A percentile compares a stretch with the other conserved stretches of the same genome.
Evolutionary conservation across 2,329 filamentous ascomycete species (phyloP).

Genomic region (Diaporthe nobilis): DNA sequence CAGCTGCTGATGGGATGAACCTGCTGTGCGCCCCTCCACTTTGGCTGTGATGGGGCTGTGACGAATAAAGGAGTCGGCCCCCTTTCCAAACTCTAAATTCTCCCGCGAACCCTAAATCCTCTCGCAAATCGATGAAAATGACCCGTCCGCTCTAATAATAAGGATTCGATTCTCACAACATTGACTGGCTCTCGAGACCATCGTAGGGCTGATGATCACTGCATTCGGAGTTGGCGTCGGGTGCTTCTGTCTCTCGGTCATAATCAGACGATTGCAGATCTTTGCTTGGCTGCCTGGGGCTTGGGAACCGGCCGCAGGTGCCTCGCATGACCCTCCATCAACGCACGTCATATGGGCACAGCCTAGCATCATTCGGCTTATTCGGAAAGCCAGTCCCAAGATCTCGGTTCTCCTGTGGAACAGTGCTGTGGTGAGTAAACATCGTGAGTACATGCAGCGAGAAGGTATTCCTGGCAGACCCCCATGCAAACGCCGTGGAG

Average conservation of each 20-base stretch:
- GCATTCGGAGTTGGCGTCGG: not conserved
- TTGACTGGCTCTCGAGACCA: not conserved
- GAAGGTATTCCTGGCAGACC: not conserved
- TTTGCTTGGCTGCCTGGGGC: not conserved
- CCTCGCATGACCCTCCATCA: not conserved
- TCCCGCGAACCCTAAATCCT: not conserved
- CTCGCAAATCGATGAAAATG: not conserved
- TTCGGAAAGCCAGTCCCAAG: not conserved
- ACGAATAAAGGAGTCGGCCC: conserved; percentile 8
- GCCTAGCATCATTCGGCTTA: not conserved
- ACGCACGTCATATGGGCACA: conserved; percentile 2
- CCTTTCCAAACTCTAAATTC: conserved; percentile 22
- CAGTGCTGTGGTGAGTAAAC: not conserved
- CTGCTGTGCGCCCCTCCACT: conserved; percentile 6
- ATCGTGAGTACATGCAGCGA: not conserved
- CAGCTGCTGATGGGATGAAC: conserved; percentile 18
- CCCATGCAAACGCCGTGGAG: not conserved
- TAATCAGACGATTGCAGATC: not conserved
- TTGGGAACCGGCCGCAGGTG: not conserved
- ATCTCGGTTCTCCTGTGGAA: not conserved
- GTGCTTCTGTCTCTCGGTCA: not conserved
- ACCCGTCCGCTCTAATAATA: not conserved
- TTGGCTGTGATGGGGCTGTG: conserved; percentile 3
- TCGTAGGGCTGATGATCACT: not conserved
- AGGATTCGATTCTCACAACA: not conserved